A percentile compares a stretch with the other conserved stretches of the same genome.
These are phyloP conservation scores for Ogataea salicorniae DNA, from an alignment of 805 yeast genomes.

Conservation along the genomic window DNA sequence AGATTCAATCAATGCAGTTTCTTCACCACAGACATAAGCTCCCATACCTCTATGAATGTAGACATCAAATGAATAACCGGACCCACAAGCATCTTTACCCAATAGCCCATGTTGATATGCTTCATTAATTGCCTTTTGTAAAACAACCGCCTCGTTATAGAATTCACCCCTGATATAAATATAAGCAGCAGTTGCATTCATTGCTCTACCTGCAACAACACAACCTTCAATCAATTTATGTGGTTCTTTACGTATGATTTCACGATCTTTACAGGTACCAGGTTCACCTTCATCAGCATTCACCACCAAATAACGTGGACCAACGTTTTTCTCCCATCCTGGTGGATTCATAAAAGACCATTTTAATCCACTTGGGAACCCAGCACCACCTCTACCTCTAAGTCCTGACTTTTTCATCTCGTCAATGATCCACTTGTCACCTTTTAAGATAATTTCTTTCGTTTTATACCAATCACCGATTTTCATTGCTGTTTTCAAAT, in stretches of 20 bases:
- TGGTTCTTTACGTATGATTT: conserved; percentile 86
- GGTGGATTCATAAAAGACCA: conserved; percentile 96
- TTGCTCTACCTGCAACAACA: conserved; percentile 80
- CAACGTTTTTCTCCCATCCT: conserved; percentile 85
- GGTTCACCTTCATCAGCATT: conserved; percentile 96
- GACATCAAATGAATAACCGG: conserved; percentile 80
- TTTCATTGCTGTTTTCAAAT: conserved; percentile 64
- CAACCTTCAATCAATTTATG: conserved; percentile 93
- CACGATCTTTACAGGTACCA: conserved; percentile 90
- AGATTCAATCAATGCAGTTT: conserved; percentile 83
- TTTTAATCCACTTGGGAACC: conserved; percentile 85
- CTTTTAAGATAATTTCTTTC: conserved; percentile 75
- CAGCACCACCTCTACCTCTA: conserved; percentile 93
- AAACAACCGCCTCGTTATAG: conserved; percentile 68
- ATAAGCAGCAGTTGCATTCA: conserved; percentile 92
- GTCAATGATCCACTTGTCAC: conserved; percentile 86
- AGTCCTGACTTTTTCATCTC: conserved; percentile 81
- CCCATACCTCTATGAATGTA: conserved; percentile 91
- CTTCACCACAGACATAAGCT: conserved; percentile 90
- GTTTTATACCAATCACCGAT: conserved; percentile 94
- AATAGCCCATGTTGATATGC: conserved; percentile 76
- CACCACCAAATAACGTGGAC: conserved; percentile 85
- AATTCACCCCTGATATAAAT: conserved; percentile 90
- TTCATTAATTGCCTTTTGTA: conserved; percentile 82
- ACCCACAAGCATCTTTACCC: conserved; percentile 83